These are phyloP conservation scores for Penicillium subrubescens DNA, from an alignment of 495 filamentous ascomycete species.

Conservation along the genomic window DNA sequence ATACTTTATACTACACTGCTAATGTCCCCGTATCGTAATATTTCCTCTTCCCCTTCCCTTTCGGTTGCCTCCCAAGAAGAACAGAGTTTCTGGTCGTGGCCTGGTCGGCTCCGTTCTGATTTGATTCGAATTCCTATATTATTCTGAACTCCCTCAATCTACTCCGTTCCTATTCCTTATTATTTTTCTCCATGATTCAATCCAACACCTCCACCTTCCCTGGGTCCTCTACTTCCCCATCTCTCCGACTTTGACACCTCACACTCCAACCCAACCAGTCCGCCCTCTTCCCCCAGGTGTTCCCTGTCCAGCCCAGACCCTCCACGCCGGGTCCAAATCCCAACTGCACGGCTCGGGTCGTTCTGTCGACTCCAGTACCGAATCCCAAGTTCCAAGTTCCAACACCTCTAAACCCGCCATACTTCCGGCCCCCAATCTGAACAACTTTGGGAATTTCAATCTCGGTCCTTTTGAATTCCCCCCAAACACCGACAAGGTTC, in stretches of 20 bases:
- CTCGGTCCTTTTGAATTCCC: not conserved
- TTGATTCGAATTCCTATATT: not conserved
- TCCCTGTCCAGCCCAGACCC: constrained; percentile 7
- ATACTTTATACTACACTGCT: not conserved
- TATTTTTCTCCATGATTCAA: not conserved
- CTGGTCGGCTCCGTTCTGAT: not conserved
- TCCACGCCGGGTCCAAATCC: constrained; percentile 11
- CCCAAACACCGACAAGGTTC: not conserved
- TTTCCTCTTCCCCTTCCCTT: not conserved
- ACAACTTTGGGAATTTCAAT: not conserved
- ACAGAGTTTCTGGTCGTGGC: not conserved
- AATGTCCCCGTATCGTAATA: not conserved
- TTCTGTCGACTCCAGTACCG: not conserved
- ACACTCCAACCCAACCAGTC: not conserved
- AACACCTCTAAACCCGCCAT: not conserved
- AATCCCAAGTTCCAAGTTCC: not conserved
- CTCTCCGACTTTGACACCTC: not conserved
- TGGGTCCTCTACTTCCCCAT: not conserved
- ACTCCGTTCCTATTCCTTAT: not conserved
- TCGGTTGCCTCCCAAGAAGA: not conserved
- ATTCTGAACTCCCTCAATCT: not conserved
- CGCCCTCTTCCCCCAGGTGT: not conserved
- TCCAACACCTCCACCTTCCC: not conserved
- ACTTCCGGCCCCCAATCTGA: not conserved
- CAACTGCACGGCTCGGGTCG: constrained; percentile 13